Base-by-base conservation (phyloP, 1,284 basidiomycete species). In the Ganoderma lingzhi region DNA sequence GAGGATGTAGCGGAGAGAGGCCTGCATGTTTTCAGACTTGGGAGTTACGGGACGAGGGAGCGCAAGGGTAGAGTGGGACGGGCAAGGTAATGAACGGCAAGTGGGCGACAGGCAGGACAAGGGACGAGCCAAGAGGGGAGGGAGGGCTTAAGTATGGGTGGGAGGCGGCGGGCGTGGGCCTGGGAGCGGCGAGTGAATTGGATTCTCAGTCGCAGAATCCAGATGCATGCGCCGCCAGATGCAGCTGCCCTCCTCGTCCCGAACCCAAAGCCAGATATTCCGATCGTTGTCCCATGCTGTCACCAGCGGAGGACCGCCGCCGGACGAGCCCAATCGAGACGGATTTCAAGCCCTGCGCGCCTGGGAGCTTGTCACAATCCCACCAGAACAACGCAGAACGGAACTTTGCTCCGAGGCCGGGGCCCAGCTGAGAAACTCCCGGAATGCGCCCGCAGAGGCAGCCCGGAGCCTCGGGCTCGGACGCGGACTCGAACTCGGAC, bases 1-100 rank as follows among this genome's bases (percentile, higher is more conserved):
- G 62, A 71, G 66, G 64, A 71, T n/a, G 66, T 66, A 68, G 66
- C 70, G 70, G 70, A 71, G 8, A 37, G 68, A 69, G 62, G 66
- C 48, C 61, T 71, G 72, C 72, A 73, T 73, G 64, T 45, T 60
- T 45, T 32, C 10, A 61, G 44, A 19, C 10, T 64, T 39, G 23
- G 45, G 19, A n/a, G 19, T 48, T 19, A 15, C 48, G 39, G 55
- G 55, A 17, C 55, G 30, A 37, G 51, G 55, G 68, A 30, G 45
- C 55, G 30, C 41, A 30, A 58, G 62, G 62, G 55, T 10, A 63
- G 10, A 60, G 32, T 42, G 45, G 62, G 58, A 44, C 63, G 5
- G 45, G 45, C 45, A n/a, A 45, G 59, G 64, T 28, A 55, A 66
- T 62, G 64, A 41, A 17, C 39, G 59, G 39, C 23, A 14, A 51